Base-by-base conservation (phyloP, 1,284 basidiomycete genomes). In the Heterobasidion annosum region DNA sequence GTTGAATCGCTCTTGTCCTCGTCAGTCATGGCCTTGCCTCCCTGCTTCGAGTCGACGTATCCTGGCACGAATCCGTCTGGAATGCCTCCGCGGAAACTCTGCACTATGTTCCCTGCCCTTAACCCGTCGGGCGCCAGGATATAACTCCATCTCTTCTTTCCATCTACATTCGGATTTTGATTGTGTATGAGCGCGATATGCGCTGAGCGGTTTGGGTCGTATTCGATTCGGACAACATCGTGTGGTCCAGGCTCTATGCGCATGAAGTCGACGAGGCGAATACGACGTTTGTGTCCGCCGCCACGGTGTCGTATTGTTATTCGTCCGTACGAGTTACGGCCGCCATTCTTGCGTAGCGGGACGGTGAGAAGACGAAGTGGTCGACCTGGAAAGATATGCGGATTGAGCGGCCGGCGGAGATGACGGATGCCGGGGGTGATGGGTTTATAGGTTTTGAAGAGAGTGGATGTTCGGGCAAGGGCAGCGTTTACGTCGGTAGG, bases 141-240 rank as follows among this genome's bases (percentile, higher is more conserved):
- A 68, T 99, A 98, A 64, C 83, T 89, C 79, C 80, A 84, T 63
- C 74, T 73, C 61, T 78, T 71, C 58, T 55, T 67, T 4, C 79
- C 81, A 62, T 76, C 69, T 13, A 67, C 62, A 15, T 65, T 65
- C 1, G 73, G 70, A 62, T 83, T 70, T 56, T 84, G 75, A 66
- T 78, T 82, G 63, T 79, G 76, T 60, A 98, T 67, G 53, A 99
- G 79, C 1, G 96, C 96, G 64, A 99, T 95, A 69, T 99, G 97
- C 3, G 91, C 93, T 46, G 87, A 91, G 51, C 96, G 80, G 34
- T 91, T 91, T 0, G 96, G 96, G 74, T 99, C 96, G 68, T 98
- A 99, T 71, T 99, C 96, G 63, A 99, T 91, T 46, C 95, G 82
- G 13, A 96, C 79, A 46, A 98, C 94, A 61, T 93, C 86, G 67